These are phyloP conservation scores for Pezicula neosporulosa DNA, from an alignment of 2,329 filamentous ascomycete species.

Conservation along the genomic window DNA sequence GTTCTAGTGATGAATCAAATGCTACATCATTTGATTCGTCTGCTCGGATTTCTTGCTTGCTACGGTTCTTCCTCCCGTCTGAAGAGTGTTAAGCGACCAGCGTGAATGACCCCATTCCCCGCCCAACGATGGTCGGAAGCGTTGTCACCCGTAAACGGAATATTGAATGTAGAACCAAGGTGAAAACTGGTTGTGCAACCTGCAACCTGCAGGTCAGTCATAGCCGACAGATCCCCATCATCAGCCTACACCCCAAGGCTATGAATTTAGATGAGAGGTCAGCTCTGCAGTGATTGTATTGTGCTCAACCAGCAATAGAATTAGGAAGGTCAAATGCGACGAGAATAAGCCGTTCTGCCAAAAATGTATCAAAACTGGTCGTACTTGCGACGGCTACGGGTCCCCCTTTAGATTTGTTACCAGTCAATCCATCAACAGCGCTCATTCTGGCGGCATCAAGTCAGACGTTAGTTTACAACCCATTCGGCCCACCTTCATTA, in stretches of 20 bases:
- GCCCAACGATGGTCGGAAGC: conserved; percentile 20
- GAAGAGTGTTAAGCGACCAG: conserved; percentile 14
- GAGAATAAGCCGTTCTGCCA: conserved; percentile 22
- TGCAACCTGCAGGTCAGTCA: conserved; percentile 42
- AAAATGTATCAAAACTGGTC: conserved; percentile 32
- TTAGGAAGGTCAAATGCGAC: conserved; percentile 34
- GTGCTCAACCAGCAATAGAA: conserved; percentile 37
- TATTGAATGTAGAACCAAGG: conserved; percentile 28
- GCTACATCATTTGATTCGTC: conserved; percentile 20
- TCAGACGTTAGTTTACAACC: conserved; percentile 13
- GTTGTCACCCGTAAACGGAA: conserved; percentile 24
- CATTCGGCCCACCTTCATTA: conserved; percentile 15
- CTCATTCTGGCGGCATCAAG: conserved; percentile 16
- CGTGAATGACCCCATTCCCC: conserved; percentile 7
- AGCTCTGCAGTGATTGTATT: conserved; percentile 8
- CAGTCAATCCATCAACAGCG: conserved; percentile 17
- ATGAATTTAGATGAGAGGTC: conserved; percentile 9
- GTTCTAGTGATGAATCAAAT: conserved; percentile 11
- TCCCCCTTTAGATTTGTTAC: conserved; percentile 32
- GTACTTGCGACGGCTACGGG: conserved; percentile 40
- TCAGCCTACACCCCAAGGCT: conserved; percentile 11
- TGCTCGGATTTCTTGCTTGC: conserved; percentile 20
- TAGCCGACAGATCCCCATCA: conserved; percentile 11
- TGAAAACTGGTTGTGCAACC: conserved; percentile 39
- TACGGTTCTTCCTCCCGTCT: conserved; percentile 18